Base-by-base conservation (phyloP, 805 yeast species). In the Zygoascus bituminiphila region DNA sequence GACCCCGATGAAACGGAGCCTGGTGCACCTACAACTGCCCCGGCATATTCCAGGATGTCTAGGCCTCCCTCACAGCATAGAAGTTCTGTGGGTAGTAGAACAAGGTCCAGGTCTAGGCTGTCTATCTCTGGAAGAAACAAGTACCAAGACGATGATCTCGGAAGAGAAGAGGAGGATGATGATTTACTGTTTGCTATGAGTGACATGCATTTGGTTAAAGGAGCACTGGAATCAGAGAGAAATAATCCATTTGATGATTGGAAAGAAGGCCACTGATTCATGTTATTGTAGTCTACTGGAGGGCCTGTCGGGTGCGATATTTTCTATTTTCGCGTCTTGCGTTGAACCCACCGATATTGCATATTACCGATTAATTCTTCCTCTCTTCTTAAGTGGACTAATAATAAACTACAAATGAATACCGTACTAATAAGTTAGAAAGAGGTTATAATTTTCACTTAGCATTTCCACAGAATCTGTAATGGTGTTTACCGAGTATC, bases 161-260 rank as follows among this genome's bases (percentile, higher is more conserved):
- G 33, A 31, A 46, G 25, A 15, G 38, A 24, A 20, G 49, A 49
- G 10, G 68, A 65, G 40, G 69, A 65, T 42, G 69, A 65, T 33
- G 69, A 65, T 24, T 46, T 65, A 38, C 49, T 65, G 31, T 65
- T 65, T 56, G 68, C 68, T 5, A 65, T 65, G 69, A 66, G 70
- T 36, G 69, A 65, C 44, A 65, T 65, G 69, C 56, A 54, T 22
- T 26, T 57, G 23, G 31, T 45, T 15, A 24, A 38, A 15, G 45
- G 43, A 2, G n/a, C 41, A 8, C 46, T 4, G 17, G 39, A 36
- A 20, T 12, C 9, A 15, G 22, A 36, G 17, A 5, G 22, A 15
- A 36, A 15, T 5, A 19, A 36, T 20, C 39, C 39, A 3, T 36
- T 36, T 12, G 39, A 36, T 15, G 20, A 5, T 20, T 36, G 39